Percentiles rank a stretch among this genome's conserved stretches.
Evolutionary conservation across 805 yeast genomes (phyloP).

Genomic region (Schwanniomyces pseudopolymorphus): DNA sequence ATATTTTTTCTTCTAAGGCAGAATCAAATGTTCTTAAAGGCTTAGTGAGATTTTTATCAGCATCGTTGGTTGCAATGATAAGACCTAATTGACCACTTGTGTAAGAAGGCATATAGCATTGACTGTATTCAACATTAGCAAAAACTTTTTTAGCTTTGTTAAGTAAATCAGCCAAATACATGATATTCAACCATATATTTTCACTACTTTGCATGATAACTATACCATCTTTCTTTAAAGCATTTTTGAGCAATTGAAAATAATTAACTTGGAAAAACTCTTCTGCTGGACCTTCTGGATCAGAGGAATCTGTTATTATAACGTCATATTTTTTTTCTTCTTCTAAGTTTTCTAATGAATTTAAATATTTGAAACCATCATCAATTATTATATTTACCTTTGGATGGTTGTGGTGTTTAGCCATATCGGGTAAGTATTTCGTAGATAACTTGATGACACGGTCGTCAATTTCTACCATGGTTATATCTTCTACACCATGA

Average conservation of each 20-base stretch:
- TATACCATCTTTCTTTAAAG: constrained; percentile 62
- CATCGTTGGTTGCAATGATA: constrained; percentile 65
- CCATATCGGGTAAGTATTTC: constrained; percentile 76
- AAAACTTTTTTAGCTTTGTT: constrained; percentile 55
- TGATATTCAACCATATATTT: constrained; percentile 71
- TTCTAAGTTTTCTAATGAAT: constrained; percentile 24
- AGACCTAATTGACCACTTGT: constrained; percentile 88
- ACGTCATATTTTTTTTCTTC: constrained; percentile 62
- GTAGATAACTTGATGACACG: constrained; percentile 72
- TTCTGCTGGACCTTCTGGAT: constrained; percentile 95
- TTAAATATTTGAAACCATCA: constrained; percentile 82
- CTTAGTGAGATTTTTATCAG: constrained; percentile 39
- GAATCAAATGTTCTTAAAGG: constrained; percentile 51
- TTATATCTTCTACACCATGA: constrained; percentile 57
- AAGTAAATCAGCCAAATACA: constrained; percentile 48
- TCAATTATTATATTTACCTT: constrained; percentile 65
- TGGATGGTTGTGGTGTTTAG: constrained; percentile 60
- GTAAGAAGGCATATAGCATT: constrained; percentile 83
- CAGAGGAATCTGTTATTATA: constrained; percentile 88
- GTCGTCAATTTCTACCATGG: constrained; percentile 87
- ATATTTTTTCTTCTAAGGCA: constrained; percentile 47
- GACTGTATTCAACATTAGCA: constrained; percentile 61
- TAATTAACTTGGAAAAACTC: constrained; percentile 79
- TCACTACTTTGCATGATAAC: constrained; percentile 80
- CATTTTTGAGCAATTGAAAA: constrained; percentile 63